Base-by-base conservation (phyloP, 345 rosid genomes). In the Gossypium stocksii region DNA sequence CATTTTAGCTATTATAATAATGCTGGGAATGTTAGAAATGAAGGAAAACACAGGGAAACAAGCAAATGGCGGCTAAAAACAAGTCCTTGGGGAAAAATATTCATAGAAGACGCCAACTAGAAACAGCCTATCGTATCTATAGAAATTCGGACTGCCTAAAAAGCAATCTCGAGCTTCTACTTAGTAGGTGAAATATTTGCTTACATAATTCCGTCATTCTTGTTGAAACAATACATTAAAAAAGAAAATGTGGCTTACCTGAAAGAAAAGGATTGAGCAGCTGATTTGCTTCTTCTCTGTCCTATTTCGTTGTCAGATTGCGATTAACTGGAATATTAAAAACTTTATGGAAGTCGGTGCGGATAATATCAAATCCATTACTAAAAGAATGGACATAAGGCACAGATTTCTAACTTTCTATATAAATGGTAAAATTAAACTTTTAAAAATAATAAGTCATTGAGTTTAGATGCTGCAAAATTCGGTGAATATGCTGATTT, bases 241-340 rank as follows among this genome's bases (percentile, higher is more conserved):
- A 13, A 22, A 2, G 22, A 57, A 57, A 20, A 14, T 15, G 67
- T 34, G 67, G 67, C 22, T 48, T 34, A 34, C 41, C 7, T 34
- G 3, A 45, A 10, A 45, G 49, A 45, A 11, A 45, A 45, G 49
- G 49, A 45, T 61, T 29, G 41, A 34, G 46, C 67, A 34, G 23
- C 54, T 2, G 54, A 9, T 45, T 13, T 8, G 22, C 41, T 23
- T 67, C 20, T 48, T 67, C 25, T 46, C 56, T 48, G 43, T 48
- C 71, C 6, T 23, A 51, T 48, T 67, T 67, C 43, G 17, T 67
- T 67, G 56, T 67, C 71, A 67, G 19, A 22, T 67, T 14, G 17
- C 56, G 14, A 17, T 14, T 46, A 46, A 22, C 56, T 16, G 41
- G 41, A 29, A 7, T 1, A 7, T 2, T 2, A 1, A 20, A 41